These are phyloP conservation scores for Colletotrichum endophyticum DNA, from an alignment of 2,329 filamentous ascomycete genomes.

Conservation along the genomic window DNA sequence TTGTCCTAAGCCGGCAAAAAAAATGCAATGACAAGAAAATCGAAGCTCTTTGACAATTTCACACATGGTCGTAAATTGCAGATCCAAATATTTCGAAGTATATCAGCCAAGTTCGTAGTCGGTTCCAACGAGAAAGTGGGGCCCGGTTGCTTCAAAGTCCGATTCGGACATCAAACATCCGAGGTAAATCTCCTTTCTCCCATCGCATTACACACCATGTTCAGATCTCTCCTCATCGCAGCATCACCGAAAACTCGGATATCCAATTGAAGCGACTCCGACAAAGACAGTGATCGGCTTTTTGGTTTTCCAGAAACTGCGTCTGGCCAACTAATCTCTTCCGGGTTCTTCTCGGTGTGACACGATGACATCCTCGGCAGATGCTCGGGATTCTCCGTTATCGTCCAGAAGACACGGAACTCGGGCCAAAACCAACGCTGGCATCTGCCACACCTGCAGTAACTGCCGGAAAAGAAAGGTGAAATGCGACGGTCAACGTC, in stretches of 20 bases:
- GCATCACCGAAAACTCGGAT: background rate
- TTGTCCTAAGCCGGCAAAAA: background rate
- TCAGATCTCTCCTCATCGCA: background rate
- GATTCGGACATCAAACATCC: background rate
- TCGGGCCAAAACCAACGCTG: background rate
- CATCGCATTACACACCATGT: background rate
- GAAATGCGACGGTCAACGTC: background rate
- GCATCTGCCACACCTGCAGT: background rate
- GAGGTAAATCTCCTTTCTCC: background rate
- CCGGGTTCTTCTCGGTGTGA: background rate
- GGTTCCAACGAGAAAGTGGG: background rate
- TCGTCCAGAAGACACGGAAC: background rate
- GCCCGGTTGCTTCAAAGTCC: background rate
- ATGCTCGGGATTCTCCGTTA: background rate
- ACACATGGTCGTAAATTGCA: background rate
- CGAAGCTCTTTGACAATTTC: background rate
- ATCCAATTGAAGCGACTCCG: background rate
- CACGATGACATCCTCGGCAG: background rate
- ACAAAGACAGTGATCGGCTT: background rate
- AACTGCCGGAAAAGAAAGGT: background rate
- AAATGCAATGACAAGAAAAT: no score
- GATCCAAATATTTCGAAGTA: background rate
- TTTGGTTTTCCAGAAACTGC: background rate
- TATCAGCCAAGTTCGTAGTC: background rate
- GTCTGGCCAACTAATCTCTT: background rate